These are phyloP conservation scores for Dorcoceras hygrometricum DNA, from an alignment of 257 asterid species.

Conservation along the genomic window DNA sequence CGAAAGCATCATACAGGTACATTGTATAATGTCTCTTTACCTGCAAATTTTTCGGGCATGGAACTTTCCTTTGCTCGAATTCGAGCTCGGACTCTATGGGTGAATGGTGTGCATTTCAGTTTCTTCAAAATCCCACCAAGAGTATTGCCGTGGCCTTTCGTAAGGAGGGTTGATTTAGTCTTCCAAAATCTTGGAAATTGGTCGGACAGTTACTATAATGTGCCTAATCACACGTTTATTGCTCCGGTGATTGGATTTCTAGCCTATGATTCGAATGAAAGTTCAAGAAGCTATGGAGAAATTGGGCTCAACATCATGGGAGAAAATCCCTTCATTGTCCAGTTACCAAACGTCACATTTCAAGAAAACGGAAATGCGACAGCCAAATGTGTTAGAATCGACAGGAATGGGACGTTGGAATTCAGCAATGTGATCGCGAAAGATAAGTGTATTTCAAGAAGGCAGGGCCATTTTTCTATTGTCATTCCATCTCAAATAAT, in stretches of 20 bases:
- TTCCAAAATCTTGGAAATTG: conserved; percentile 64
- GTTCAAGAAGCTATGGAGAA: conserved; percentile 17
- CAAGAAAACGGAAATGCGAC: background rate
- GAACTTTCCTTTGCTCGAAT: conserved; percentile 46
- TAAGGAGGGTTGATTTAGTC: conserved; percentile 55
- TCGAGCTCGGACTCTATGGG: conserved; percentile 45
- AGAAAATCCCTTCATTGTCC: conserved; percentile 38
- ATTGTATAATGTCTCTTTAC: conserved; percentile 47
- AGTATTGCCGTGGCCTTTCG: conserved; percentile 49
- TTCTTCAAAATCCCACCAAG: conserved; percentile 45
- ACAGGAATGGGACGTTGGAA: conserved; percentile 40
- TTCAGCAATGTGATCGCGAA: conserved; percentile 40
- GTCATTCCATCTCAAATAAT: conserved; percentile 38
- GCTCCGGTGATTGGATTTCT: conserved; percentile 71
- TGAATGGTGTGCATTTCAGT: conserved; percentile 41
- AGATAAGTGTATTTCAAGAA: conserved; percentile 38
- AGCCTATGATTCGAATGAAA: conserved; percentile 45
- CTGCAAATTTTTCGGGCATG: conserved; percentile 53
- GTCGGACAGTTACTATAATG: conserved; percentile 56
- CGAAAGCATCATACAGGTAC: conserved; percentile 46
- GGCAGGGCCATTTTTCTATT: conserved; percentile 65
- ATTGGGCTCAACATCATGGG: conserved; percentile 32
- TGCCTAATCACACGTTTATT: conserved; percentile 46
- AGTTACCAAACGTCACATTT: conserved; percentile 33
- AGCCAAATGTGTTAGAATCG: conserved; percentile 54